phyloP scores from a whole-genome alignment of 148 eudicot genomes.

The Hydrangea macrophylla region DNA sequence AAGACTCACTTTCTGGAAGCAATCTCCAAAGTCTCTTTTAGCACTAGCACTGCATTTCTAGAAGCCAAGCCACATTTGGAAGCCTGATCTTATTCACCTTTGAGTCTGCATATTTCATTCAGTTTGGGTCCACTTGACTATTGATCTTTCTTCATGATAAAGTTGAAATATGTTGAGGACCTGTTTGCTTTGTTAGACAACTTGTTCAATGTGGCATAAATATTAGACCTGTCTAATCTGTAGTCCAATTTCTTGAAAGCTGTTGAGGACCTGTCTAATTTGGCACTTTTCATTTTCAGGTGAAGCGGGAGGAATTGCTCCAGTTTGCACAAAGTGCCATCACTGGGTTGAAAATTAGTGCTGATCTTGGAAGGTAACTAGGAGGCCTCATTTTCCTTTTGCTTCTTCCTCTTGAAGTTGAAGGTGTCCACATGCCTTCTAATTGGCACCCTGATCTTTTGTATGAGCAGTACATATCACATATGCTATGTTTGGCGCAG shows the following conservation, averaged over 20 bases:
- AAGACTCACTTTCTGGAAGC: not conserved
- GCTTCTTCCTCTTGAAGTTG: not conserved
- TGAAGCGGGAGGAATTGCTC: conserved; percentile 87
- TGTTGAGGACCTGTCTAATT: not conserved
- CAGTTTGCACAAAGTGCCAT: conserved; percentile 97
- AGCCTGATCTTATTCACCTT: not conserved
- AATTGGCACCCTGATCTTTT: not conserved
- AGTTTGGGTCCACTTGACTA: not conserved
- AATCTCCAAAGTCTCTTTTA: not conserved
- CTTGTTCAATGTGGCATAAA: not conserved
- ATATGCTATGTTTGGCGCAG: not conserved
- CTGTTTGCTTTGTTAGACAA: not conserved
- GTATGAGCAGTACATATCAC: not conserved
- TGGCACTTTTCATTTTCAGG: conserved; percentile 35
- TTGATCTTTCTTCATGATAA: not conserved
- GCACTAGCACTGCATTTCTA: not conserved
- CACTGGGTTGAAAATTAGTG: conserved; percentile 84
- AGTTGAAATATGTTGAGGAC: not conserved
- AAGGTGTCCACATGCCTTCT: not conserved
- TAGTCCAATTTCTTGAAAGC: too few relatives aligned
- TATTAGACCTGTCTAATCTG: not conserved
- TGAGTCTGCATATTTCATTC: not conserved
- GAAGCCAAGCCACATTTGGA: not conserved
- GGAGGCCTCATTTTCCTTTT: conserved; percentile 1
- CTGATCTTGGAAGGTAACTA: conserved; percentile 71